Conservation (phyloP, 2,329 filamentous ascomycete genomes). For the Rugonectria rugulosa region DNA sequence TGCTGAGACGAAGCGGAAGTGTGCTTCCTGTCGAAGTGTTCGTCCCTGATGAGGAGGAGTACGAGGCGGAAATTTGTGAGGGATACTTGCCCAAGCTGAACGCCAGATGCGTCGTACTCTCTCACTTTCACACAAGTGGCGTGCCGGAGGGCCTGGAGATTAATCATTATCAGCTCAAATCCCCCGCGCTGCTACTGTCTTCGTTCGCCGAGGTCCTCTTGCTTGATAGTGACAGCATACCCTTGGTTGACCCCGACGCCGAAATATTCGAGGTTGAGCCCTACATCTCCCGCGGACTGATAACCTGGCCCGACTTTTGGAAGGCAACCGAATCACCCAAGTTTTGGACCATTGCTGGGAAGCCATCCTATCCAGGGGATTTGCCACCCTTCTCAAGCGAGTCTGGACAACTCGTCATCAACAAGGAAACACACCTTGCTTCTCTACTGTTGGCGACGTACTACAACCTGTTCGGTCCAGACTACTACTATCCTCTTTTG, state of each 20-base stretch:
- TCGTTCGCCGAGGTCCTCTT: conserved; percentile 19
- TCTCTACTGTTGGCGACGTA: conserved; percentile 17
- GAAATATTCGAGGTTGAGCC: conserved; percentile 15
- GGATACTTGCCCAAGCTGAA: conserved; percentile 14
- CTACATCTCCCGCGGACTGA: conserved; percentile 6
- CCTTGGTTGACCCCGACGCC: conserved; percentile 10
- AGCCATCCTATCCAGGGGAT: conserved; percentile 6
- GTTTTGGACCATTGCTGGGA: conserved; percentile 19
- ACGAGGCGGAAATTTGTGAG: conserved; percentile 14
- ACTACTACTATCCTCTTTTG: conserved; percentile 13
- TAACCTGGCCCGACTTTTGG: conserved; percentile 22
- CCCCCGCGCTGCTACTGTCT: conserved; percentile 13
- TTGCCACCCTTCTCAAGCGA: conserved; percentile 12
- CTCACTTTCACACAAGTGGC: not conserved
- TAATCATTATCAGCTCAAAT: conserved; percentile 19
- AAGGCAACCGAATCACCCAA: conserved; percentile 13
- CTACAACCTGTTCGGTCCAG: conserved; percentile 19
- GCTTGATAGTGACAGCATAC: conserved; percentile 22
- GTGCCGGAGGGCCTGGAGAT: conserved; percentile 1
- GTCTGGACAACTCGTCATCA: conserved; percentile 17
- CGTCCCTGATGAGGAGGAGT: conserved; percentile 14
- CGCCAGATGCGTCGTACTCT: conserved; percentile 18
- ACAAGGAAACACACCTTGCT: conserved; percentile 15
- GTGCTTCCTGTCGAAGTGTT: conserved; percentile 18
- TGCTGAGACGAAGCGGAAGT: conserved; percentile 18